Evolutionary conservation across 2,329 filamentous ascomycete genomes (phyloP).

Genomic region (Blumeria graminis): DNA sequence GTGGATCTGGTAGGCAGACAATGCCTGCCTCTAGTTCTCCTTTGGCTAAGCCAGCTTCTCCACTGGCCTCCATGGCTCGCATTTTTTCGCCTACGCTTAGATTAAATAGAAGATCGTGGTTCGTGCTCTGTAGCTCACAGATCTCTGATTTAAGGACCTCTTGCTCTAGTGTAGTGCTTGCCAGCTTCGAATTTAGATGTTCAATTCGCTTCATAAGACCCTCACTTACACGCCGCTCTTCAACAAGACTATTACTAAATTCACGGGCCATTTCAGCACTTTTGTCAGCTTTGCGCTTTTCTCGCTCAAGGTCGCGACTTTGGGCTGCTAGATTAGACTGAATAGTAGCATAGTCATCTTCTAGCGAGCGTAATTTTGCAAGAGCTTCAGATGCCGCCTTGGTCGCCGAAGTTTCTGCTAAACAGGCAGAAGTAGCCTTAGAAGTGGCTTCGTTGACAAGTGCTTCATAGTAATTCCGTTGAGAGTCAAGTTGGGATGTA

Average conservation of each 20-base stretch:
- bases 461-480: constrained; percentile 84
- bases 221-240: constrained; percentile 68
- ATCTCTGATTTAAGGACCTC: constrained; percentile 66
- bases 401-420: constrained; percentile 38
- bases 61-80: constrained; percentile 32
- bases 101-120: constrained; percentile 68
- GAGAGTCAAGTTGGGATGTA: constrained; percentile 76
- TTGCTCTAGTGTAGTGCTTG: constrained; percentile 35
- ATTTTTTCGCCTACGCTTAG: constrained; percentile 66
- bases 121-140: constrained; percentile 63
- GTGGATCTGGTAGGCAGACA: constrained; percentile 30
- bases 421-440: constrained; percentile 55
- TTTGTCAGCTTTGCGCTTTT: constrained; percentile 42
- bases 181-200: constrained; percentile 40
- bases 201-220: constrained; percentile 64
- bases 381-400: constrained; percentile 24
- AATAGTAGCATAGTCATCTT: constrained; percentile 24
- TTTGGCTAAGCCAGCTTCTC: constrained; percentile 28
- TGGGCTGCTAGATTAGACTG: constrained; percentile 30
- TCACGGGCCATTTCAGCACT: constrained; percentile 53
- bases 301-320: constrained; percentile 39
- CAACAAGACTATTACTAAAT: constrained; percentile 51
- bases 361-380: constrained; percentile 26
- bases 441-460: constrained; percentile 71
- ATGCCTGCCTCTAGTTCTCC: constrained; percentile 57